Evolutionary conservation across 371 early-diverging fungal species (phyloP).

Genomic region (Mortierella sp.): DNA sequence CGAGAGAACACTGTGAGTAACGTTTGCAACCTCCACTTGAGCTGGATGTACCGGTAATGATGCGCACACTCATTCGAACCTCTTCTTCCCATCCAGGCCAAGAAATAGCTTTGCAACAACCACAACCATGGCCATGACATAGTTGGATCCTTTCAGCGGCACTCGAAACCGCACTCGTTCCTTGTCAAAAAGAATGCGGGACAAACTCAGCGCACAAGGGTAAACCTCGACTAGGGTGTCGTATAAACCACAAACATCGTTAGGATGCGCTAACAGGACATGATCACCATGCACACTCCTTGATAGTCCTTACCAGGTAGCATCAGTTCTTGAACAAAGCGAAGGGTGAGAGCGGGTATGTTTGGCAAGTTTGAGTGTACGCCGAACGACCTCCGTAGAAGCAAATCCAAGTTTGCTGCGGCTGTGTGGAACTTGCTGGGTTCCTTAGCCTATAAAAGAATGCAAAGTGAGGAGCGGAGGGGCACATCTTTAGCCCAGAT

Average conservation of each 20-base stretch:
- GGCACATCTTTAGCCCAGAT: no score
- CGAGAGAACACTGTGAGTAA: no score
- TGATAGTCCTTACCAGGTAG: conserved; percentile 28
- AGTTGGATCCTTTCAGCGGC: conserved; percentile 1
- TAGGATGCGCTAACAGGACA: no score
- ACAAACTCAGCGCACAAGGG: conserved; percentile 27
- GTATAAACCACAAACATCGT: no score
- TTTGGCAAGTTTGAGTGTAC: conserved; percentile 7
- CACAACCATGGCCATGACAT: conserved; percentile 30
- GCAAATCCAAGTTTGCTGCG: neutral
- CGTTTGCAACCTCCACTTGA: no score
- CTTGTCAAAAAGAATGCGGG: conserved; percentile 1
- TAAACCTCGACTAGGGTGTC: conserved; percentile 28
- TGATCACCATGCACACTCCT: no score
- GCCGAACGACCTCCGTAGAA: neutral
- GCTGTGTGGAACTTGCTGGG: neutral
- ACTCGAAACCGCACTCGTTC: neutral
- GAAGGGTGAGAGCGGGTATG: conserved; percentile 23
- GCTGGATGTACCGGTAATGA: no score
- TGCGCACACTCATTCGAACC: no score
- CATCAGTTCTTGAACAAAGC: conserved; percentile 48
- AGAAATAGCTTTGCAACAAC: conserved; percentile 36
- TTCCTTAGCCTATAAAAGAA: neutral
- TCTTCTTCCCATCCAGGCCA: conserved; percentile 36
- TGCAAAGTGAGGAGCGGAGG: no score